A percentile compares a stretch with the other conserved stretches of the same genome.
phyloP scores from a whole-genome alignment of 257 asterid genomes.

The Craterostigma plantagineum region DNA sequence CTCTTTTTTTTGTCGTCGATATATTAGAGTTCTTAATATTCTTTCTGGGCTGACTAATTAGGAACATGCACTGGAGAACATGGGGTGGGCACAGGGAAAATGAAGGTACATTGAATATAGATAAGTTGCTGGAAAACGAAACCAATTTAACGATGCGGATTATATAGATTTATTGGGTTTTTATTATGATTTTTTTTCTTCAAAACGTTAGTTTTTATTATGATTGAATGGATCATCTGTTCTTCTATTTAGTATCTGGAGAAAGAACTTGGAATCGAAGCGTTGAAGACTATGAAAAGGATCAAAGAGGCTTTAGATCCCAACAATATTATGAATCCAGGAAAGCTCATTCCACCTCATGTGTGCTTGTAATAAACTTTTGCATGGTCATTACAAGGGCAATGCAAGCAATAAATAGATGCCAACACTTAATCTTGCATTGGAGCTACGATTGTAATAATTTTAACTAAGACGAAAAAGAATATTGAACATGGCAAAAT shows the following conservation, averaged over 20 bases:
- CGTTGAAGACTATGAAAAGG: constrained; percentile 71
- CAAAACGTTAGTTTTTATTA: no score
- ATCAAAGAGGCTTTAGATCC: constrained; percentile 85
- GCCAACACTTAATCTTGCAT: no score
- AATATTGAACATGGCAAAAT: no score
- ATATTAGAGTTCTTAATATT: no score
- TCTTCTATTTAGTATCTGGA: constrained; percentile 61
- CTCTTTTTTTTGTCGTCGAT: neutral
- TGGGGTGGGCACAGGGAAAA: constrained; percentile 95
- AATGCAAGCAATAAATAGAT: no score
- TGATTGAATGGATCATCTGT: neutral
- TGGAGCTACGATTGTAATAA: neutral
- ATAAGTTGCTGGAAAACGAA: neutral
- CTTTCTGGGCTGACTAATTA: constrained; percentile 10
- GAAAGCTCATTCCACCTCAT: constrained; percentile 85
- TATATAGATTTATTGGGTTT: neutral
- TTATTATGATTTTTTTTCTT: no score
- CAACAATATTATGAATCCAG: constrained; percentile 81
- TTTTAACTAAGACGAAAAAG: no score
- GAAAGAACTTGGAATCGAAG: constrained; percentile 85
- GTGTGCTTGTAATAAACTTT: constrained; percentile 44
- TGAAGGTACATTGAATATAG: constrained; percentile 52
- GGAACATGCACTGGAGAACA: constrained; percentile 99
- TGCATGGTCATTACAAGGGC: no score
- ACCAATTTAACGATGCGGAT: no score